These are phyloP conservation scores for Fusarium armeniacum DNA, from an alignment of 2,329 filamentous ascomycete species.

Conservation along the genomic window DNA sequence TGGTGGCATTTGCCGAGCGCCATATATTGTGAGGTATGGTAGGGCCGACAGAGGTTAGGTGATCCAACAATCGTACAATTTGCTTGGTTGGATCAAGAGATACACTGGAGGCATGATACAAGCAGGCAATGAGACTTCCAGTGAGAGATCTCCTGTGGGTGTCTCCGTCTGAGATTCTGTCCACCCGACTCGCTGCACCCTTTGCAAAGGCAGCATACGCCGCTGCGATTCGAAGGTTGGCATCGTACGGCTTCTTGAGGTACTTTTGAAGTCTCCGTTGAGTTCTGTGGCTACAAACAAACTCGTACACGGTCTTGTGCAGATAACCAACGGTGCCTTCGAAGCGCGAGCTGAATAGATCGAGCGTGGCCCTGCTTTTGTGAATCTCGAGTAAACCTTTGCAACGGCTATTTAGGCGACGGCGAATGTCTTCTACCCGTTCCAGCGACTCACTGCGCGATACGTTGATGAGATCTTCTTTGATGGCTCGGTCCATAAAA, in stretches of 20 bases:
- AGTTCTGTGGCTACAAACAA: fast-evolving
- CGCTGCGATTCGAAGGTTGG: background rate
- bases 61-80: constrained; percentile 4
- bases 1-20: no score
- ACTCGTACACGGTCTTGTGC: constrained; percentile 8
- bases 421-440: background rate
- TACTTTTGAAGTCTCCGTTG: background rate
- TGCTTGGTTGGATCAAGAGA: fast-evolving
- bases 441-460: fast-evolving
- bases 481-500: background rate
- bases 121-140: fast-evolving
- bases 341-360: fast-evolving
- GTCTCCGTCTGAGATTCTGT: background rate
- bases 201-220: background rate
- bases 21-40: background rate
- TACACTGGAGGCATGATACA: fast-evolving
- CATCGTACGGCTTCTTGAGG: background rate
- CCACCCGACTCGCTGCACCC: no score
- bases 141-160: background rate
- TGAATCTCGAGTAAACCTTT: constrained; percentile 16
- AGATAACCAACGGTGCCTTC: background rate
- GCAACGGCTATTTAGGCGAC: constrained; percentile 24
- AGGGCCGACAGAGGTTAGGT: background rate
- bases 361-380: fast-evolving
- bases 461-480: background rate